Percentiles rank a stretch among this genome's conserved stretches.
These are phyloP conservation scores for Isoetes taiwanensis DNA, from an alignment of 75 land plant genomes.

Conservation along the genomic window DNA sequence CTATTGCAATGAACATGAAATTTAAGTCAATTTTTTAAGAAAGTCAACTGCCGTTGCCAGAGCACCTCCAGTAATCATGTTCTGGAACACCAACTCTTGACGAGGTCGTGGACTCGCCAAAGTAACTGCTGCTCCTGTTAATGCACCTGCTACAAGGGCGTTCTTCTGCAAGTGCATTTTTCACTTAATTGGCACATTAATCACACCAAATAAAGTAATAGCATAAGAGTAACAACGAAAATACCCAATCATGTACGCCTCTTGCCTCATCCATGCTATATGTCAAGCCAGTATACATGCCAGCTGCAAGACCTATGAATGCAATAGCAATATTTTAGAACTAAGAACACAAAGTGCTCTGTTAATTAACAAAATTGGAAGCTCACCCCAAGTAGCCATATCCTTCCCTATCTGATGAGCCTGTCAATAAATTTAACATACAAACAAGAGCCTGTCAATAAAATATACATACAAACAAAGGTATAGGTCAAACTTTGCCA, in stretches of 20 bases:
- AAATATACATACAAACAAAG: too few relatives aligned
- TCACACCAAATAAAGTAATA: not conserved
- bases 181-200: too few relatives aligned
- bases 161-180: conserved; percentile 57
- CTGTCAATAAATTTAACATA: conserved; percentile 21
- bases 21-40: conserved; percentile 36
- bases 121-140: conserved; percentile 47
- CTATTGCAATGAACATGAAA: too few relatives aligned
- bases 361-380: not conserved
- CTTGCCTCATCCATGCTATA: conserved; percentile 54
- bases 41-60: conserved; percentile 56
- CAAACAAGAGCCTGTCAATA: too few relatives aligned
- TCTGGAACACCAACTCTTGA: conserved; percentile 44
- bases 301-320: conserved; percentile 39
- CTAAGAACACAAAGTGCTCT: not conserved
- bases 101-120: conserved; percentile 26
- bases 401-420: conserved; percentile 54
- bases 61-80: conserved; percentile 56
- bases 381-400: conserved; percentile 47
- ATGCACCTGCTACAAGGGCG: conserved; percentile 54
- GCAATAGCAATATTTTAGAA: not conserved
- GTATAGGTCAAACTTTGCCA: too few relatives aligned
- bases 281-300: conserved; percentile 51
- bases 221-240: not conserved
- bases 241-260: conserved; percentile 65